Conservation (phyloP, 352 stramenopile genomes). For the Peronospora destructor region DNA sequence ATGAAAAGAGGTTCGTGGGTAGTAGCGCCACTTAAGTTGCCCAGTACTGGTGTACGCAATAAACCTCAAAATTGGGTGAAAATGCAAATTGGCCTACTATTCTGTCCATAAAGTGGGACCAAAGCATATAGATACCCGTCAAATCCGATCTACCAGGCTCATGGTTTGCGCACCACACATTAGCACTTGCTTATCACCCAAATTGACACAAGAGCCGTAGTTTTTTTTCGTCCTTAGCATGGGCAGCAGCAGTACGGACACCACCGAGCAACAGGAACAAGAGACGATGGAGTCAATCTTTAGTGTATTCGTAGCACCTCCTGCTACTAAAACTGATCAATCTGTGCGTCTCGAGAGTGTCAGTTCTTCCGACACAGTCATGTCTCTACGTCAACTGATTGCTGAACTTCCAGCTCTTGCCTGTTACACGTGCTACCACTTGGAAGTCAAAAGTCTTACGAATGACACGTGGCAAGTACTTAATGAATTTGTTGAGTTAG, state of each 20-base stretch:
- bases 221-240: conserved; percentile 10
- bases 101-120: too few relatives aligned
- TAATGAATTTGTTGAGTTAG: conserved; percentile 84
- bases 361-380: conserved; percentile 67
- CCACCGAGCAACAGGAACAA: conserved; percentile 13
- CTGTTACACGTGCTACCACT: conserved; percentile 82
- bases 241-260: conserved; percentile 20
- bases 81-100: too few relatives aligned
- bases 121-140: conserved; percentile 9
- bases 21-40: too few relatives aligned
- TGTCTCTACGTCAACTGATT: conserved; percentile 76
- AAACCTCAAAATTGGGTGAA: too few relatives aligned
- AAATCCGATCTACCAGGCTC: conserved; percentile 2
- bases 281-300: conserved; percentile 35
- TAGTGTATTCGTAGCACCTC: conserved; percentile 50
- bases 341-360: conserved; percentile 62
- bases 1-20: too few relatives aligned
- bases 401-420: conserved; percentile 77
- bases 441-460: conserved; percentile 42
- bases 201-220: conserved; percentile 10
- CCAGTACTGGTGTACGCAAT: too few relatives aligned
- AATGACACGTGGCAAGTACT: conserved; percentile 39
- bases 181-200: conserved; percentile 3
- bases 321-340: conserved; percentile 18
- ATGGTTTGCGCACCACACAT: conserved; percentile 28